Percentiles rank a stretch among this genome's conserved stretches.
Evolutionary conservation across 73 alveolate genomes (phyloP).

Genomic region (Paramecium bursaria): DNA sequence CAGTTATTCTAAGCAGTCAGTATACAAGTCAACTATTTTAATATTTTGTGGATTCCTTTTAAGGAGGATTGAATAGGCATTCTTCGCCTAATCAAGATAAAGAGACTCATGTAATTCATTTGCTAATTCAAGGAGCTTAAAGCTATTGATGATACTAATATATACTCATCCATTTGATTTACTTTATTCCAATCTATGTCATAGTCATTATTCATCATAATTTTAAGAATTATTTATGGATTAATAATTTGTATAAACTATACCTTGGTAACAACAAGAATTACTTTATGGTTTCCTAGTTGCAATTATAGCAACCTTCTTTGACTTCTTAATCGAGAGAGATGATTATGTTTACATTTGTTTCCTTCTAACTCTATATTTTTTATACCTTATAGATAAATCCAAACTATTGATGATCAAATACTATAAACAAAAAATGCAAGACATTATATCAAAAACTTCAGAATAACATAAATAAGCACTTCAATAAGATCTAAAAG

Average conservation of each 20-base stretch:
- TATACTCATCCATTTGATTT: conserved; percentile 15
- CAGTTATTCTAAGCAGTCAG: conserved; percentile 49
- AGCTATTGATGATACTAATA: neutral
- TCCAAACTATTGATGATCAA: neutral
- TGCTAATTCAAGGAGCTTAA: conserved; percentile 5
- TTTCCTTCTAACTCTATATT: neutral
- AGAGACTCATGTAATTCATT: conserved; percentile 33
- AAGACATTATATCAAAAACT: neutral
- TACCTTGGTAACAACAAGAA: neutral
- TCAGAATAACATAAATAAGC: neutral
- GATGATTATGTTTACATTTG: neutral
- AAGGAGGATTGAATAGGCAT: conserved; percentile 8
- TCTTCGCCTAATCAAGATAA: conserved; percentile 45
- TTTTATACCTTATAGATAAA: neutral
- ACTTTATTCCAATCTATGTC: conserved; percentile 52
- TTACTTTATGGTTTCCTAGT: neutral
- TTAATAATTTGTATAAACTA: too few species aligned
- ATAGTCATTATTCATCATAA: neutral
- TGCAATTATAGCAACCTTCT: neutral
- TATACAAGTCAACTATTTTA: conserved; percentile 24
- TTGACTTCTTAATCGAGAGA: neutral
- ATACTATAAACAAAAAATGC: neutral
- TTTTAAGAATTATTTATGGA: neutral
- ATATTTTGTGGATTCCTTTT: conserved; percentile 34
- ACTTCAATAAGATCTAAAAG: neutral